These are phyloP conservation scores for Aspergillus arachidicola DNA, from an alignment of 2,329 filamentous ascomycete species.

Conservation along the genomic window DNA sequence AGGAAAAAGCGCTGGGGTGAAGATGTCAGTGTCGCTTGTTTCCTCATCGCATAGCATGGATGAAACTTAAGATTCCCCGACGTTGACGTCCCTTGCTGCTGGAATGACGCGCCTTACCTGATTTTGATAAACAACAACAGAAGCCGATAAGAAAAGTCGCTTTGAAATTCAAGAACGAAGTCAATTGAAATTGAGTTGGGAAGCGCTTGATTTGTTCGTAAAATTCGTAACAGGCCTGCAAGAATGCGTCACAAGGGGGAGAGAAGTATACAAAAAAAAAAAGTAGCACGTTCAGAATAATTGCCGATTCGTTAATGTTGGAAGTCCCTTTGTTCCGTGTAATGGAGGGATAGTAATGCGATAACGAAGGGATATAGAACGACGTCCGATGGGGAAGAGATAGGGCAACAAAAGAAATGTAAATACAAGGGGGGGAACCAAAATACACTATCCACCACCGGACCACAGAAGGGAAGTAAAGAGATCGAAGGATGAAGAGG, in stretches of 20 bases:
- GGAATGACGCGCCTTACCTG: constrained; percentile 23
- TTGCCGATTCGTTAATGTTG: constrained; percentile 20
- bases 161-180: constrained; percentile 3
- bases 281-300: constrained; percentile 16
- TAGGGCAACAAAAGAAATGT: constrained; percentile 13
- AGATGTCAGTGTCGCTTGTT: constrained; percentile 19
- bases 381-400: not conserved
- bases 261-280: not conserved
- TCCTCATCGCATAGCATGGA: constrained; percentile 13
- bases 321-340: constrained; percentile 9
- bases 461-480: constrained; percentile 15
- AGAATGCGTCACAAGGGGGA: constrained; percentile 16
- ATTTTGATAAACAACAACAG: constrained; percentile 24
- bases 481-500: constrained; percentile 15
- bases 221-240: constrained; percentile 18
- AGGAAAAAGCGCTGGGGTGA: constrained; percentile 12
- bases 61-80: not conserved
- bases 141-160: constrained; percentile 11
- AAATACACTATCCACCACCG: constrained; percentile 16
- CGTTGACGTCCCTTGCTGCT: constrained; percentile 22
- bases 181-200: not conserved
- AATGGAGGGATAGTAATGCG: constrained; percentile 19
- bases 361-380: constrained; percentile 26
- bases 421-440: constrained; percentile 15
- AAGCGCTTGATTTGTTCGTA: constrained; percentile 15